Evolutionary conservation across 83 land plant genomes (phyloP).

Genomic region (Picea abies): DNA sequence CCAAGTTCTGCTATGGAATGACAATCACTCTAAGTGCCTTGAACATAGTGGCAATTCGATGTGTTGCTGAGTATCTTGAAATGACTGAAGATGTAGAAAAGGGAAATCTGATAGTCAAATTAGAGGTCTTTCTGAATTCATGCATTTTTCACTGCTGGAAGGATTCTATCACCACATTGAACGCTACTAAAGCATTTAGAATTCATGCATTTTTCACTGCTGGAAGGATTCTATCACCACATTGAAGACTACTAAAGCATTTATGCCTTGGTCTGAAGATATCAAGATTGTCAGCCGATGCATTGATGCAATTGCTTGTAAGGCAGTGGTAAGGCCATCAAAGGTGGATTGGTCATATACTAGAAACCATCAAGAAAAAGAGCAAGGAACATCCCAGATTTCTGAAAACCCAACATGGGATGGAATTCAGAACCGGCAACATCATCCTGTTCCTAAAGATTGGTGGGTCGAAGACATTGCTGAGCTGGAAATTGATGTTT

Average conservation of each 20-base stretch:
- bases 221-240: conserved; percentile 51
- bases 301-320: conserved; percentile 46
- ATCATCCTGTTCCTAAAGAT: conserved; percentile 42
- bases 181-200: conserved; percentile 40
- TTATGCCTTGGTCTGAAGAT: conserved; percentile 40
- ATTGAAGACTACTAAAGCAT: conserved; percentile 40
- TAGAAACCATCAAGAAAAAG: conserved; percentile 18
- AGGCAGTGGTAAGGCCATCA: conserved; percentile 28
- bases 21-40: conserved; percentile 65
- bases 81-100: conserved; percentile 74
- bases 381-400: conserved; percentile 19
- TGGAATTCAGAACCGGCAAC: conserved; percentile 20
- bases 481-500: conserved; percentile 49
- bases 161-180: conserved; percentile 42
- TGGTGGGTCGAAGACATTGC: conserved; percentile 72
- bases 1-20: conserved; percentile 91
- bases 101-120: conserved; percentile 59
- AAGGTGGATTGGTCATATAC: conserved; percentile 43
- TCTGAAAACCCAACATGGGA: conserved; percentile 22
- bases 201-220: conserved; percentile 43
- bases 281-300: conserved; percentile 47
- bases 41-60: conserved; percentile 64
- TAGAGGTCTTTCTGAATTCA: conserved; percentile 59
- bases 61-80: conserved; percentile 79
- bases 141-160: conserved; percentile 46